Conservation (phyloP, 2,329 filamentous ascomycete genomes). For the Lizonia empirigonia region DNA sequence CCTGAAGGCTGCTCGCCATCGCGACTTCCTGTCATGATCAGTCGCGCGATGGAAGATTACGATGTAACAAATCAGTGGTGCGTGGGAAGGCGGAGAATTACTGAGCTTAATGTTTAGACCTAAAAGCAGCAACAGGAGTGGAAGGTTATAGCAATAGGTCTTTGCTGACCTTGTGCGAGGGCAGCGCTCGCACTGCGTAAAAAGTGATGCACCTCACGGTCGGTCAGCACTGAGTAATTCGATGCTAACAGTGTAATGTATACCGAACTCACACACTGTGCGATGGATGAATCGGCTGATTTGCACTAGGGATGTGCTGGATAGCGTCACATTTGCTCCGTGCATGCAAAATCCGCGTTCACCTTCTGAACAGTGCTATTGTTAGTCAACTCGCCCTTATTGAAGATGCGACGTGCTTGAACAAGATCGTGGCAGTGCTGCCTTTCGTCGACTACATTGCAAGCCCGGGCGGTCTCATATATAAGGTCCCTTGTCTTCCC, state of each 20-base stretch:
- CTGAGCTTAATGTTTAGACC: too few relatives aligned
- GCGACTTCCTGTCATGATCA: neutral
- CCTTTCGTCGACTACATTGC: constrained; percentile 3
- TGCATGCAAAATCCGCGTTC: constrained; percentile 11
- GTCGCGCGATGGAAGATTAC: neutral
- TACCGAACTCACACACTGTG: neutral
- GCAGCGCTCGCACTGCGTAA: neutral
- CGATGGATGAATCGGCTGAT: constrained; percentile 1
- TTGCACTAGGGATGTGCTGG: constrained; percentile 11
- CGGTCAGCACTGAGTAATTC: neutral
- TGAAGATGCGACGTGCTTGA: constrained; percentile 1
- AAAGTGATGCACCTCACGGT: neutral
- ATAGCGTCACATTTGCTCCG: constrained; percentile 6
- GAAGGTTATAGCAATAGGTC: neutral
- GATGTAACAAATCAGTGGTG: neutral
- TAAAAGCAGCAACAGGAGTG: neutral
- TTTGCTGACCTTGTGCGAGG: neutral
- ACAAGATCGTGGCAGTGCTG: constrained; percentile 3
- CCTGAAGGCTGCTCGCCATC: neutral
- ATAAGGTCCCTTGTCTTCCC: neutral
- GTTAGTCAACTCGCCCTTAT: constrained; percentile 1
- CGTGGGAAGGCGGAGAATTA: too few relatives aligned
- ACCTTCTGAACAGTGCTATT: constrained; percentile 17
- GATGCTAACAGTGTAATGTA: neutral
- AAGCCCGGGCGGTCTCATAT: neutral